Evolutionary conservation across 106 monocot genomes (phyloP), one percentile per base, ranked within the genome.

Genomic region (Apostasia shenzhenica): DNA sequence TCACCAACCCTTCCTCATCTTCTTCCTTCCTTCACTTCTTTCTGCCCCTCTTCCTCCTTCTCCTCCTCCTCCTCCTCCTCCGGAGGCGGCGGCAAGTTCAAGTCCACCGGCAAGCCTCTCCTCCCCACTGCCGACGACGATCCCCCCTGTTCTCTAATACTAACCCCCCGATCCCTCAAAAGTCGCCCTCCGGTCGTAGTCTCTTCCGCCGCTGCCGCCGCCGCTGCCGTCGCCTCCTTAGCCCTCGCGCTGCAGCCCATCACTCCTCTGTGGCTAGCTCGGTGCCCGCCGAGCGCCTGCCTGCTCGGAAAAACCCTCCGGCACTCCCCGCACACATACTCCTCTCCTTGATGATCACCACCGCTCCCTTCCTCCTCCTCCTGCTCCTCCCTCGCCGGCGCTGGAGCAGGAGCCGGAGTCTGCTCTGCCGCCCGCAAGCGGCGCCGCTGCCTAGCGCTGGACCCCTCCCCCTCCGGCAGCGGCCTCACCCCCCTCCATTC

Each of bases 201-300:
- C 1, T 11, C 52, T 52, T 52, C 45, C 13, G 44, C 45, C 1
- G 45, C 11, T 2, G 48, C 14, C 7, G 8, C 14, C 11, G 37
- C 5, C 62, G 11, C 11, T 26, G 14, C 1, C 1, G 65, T 65
- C 26, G 48, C 37, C 47, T 48, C 49, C 48, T 65, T 65, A 5
- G 65, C 65, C 49, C 43, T 65, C 2, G 65, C 48, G 6, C 49
- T 65, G 48, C 65, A 65, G 2, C 65, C 65, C 14, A 65, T 65
- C 26, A 65, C 65, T n/a, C 65, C 65, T 37, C 65, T 47, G 3
- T 65, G 65, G 46, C 65, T 65, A 0, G 65, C 65, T 38, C 65
- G 47, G n/a, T 65, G 65, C 7, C 65, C 65, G 8, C 65, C 65
- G 48, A 65, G 3, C 2, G 65, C 65, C 26, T 65, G 65, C 4